These are phyloP conservation scores for Aspergillus campestris DNA, from an alignment of 495 filamentous ascomycete genomes.

Conservation along the genomic window DNA sequence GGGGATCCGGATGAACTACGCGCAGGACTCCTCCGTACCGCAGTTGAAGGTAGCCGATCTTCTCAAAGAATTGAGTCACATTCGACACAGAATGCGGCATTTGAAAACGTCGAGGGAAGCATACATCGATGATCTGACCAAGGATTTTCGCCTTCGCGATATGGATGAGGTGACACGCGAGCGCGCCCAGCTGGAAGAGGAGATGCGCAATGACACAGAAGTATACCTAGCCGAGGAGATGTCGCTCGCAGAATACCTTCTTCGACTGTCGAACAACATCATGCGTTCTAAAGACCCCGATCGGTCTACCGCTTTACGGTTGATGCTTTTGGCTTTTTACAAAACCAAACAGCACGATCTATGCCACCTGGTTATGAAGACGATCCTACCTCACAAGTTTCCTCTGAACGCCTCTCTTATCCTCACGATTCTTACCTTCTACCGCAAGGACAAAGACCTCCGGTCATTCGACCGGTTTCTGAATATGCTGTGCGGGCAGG, in stretches of 20 bases:
- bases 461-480: conserved; percentile 36
- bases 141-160: conserved; percentile 10
- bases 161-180: conserved; percentile 8
- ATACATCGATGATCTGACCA: conserved; percentile 22
- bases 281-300: conserved; percentile 29
- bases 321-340: conserved; percentile 32
- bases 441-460: conserved; percentile 36
- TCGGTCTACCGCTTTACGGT: conserved; percentile 21
- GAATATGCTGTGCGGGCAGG: conserved; percentile 30
- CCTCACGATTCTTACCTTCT: conserved; percentile 27
- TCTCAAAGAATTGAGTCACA: conserved; percentile 22
- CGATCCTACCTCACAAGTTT: conserved; percentile 33
- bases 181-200: conserved; percentile 18
- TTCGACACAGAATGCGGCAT: conserved; percentile 22
- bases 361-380: conserved; percentile 28
- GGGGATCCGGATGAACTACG: conserved; percentile 30
- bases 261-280: conserved; percentile 30
- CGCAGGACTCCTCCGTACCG: conserved; percentile 17
- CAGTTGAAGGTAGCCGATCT: conserved; percentile 24
- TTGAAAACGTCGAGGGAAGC: conserved; percentile 16
- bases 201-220: conserved; percentile 24
- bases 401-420: conserved; percentile 29
- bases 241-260: conserved; percentile 29
- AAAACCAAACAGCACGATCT: conserved; percentile 36
- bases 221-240: conserved; percentile 22